phyloP scores from a whole-genome alignment of 2,329 filamentous ascomycete species.

The Sclerotinia sclerotiorum region DNA sequence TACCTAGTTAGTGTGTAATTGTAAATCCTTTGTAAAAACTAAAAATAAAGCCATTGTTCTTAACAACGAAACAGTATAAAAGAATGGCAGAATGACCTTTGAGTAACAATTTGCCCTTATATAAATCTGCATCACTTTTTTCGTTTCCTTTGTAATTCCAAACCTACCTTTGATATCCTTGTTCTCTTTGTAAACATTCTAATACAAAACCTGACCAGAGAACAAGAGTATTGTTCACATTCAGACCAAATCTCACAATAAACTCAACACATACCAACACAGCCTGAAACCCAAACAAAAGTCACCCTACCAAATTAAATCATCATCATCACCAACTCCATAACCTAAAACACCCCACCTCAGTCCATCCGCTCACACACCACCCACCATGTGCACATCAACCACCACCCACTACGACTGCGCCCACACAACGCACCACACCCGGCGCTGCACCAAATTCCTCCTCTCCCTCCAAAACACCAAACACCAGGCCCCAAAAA shows the following conservation, averaged over 20 bases:
- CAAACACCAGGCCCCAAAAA: neutral
- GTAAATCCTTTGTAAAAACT: neutral
- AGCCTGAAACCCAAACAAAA: neutral
- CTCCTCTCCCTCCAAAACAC: neutral
- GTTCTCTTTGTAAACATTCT: neutral
- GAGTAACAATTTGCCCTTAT: neutral
- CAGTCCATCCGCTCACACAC: too few relatives aligned
- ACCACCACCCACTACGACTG: neutral
- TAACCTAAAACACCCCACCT: too few relatives aligned
- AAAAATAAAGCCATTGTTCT: neutral
- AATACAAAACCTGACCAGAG: neutral
- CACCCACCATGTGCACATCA: neutral
- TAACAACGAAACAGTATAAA: neutral
- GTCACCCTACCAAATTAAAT: too few relatives aligned
- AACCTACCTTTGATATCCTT: neutral
- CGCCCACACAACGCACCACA: neutral
- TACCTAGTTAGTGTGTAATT: neutral
- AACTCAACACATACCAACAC: neutral
- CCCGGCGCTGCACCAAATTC: neutral
- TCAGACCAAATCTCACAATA: neutral
- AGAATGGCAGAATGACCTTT: neutral
- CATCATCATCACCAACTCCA: neutral
- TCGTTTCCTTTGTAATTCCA: neutral
- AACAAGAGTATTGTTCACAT: constrained; percentile 8
- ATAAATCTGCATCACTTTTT: neutral